A percentile compares a stretch with the other conserved stretches of the same genome.
Conservation (phyloP, 2,329 filamentous ascomycete species). For the Onygena corvina region DNA sequence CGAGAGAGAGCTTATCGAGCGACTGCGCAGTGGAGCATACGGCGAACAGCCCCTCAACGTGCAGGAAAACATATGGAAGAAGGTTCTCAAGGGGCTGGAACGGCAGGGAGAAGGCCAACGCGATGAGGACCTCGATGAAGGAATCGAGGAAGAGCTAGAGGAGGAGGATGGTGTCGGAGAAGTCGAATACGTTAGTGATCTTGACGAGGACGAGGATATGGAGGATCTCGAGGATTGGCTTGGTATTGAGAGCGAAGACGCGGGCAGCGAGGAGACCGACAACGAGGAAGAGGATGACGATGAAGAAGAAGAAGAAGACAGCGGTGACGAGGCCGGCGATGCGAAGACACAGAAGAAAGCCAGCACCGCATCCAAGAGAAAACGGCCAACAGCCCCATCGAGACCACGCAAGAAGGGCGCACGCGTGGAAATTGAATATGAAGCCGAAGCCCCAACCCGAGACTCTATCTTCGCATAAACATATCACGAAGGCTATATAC, state of each 20-base stretch:
- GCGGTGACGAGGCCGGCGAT: slow-evolving; percentile 43
- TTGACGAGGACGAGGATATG: slow-evolving; percentile 66
- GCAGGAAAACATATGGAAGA: slow-evolving; percentile 92
- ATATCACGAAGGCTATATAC: neutral
- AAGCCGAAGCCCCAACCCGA: slow-evolving; percentile 53
- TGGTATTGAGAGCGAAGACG: slow-evolving; percentile 52
- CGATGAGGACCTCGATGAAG: slow-evolving; percentile 81
- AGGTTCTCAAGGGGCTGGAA: slow-evolving; percentile 84
- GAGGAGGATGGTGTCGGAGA: slow-evolving; percentile 60
- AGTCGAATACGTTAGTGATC: slow-evolving; percentile 86
- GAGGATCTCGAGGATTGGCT: slow-evolving; percentile 97
- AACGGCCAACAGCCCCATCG: slow-evolving; percentile 40
- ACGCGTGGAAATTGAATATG: slow-evolving; percentile 65
- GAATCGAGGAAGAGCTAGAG: slow-evolving; percentile 64
- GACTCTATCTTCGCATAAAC: slow-evolving; percentile 35
- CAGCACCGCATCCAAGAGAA: slow-evolving; percentile 43
- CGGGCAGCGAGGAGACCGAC: slow-evolving; percentile 35
- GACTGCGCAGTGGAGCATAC: slow-evolving; percentile 82
- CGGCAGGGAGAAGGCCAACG: slow-evolving; percentile 67
- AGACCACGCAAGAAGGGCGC: slow-evolving; percentile 51
- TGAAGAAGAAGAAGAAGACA: slow-evolving; percentile 46
- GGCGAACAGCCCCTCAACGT: slow-evolving; percentile 91
- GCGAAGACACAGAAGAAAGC: slow-evolving; percentile 39
- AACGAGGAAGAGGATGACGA: slow-evolving; percentile 47
- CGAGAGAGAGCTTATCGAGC: slow-evolving; percentile 85